A percentile compares a stretch with the other conserved stretches of the same genome.
Conservation (phyloP, 176 grass and related monocot genomes). For the Oryza australiensis region DNA sequence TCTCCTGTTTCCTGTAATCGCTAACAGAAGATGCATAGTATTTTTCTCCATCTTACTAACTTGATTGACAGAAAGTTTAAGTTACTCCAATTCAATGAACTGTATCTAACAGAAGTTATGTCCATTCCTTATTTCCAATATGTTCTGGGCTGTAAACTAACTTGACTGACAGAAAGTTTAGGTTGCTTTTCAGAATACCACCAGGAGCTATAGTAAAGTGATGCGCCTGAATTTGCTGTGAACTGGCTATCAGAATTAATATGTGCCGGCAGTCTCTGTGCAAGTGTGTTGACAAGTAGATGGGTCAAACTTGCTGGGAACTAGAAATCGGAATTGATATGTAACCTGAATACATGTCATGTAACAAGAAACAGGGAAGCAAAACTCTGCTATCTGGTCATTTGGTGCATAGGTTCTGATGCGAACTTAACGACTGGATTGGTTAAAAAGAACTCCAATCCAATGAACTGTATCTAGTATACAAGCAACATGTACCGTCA, state of each 20-base stretch:
- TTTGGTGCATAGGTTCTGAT: neutral
- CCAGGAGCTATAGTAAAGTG: no score
- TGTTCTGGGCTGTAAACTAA: neutral
- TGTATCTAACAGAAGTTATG: no score
- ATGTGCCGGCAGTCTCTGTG: neutral
- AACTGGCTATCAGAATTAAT: neutral
- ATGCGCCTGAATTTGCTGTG: neutral
- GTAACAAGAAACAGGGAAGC: neutral
- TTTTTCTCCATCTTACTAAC: no score
- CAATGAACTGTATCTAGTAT: no score
- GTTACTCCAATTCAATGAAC: no score
- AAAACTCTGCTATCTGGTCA: neutral
- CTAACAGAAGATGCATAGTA: neutral
- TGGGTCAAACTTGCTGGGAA: neutral
- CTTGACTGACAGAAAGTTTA: neutral
- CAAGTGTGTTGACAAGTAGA: neutral
- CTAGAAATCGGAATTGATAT: neutral
- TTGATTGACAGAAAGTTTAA: no score
- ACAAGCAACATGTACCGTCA: no score
- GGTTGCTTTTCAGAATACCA: neutral
- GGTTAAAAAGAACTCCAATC: neutral
- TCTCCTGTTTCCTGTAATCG: neutral
- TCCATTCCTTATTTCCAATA: neutral
- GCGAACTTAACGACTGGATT: neutral
- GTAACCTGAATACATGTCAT: neutral